These are phyloP conservation scores for Aurantiochytrium sp. DNA, from an alignment of 108 stramenopile genomes.

Conservation along the genomic window DNA sequence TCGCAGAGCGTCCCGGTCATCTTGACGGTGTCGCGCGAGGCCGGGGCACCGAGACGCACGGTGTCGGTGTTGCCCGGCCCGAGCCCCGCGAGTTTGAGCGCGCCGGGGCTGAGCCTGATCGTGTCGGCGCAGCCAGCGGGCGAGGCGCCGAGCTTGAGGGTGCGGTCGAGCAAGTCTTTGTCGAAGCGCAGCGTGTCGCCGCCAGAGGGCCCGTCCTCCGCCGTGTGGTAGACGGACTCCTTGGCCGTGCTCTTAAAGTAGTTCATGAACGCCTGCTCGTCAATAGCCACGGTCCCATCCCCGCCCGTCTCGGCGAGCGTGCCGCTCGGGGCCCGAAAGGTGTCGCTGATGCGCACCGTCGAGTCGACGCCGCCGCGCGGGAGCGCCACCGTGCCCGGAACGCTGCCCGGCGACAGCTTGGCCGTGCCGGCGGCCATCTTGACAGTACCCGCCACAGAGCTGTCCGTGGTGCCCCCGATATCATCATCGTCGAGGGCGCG, in stretches of 20 bases:
- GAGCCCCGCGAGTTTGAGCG: background rate
- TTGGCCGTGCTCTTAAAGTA: slow-evolving; percentile 22
- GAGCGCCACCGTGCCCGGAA: background rate
- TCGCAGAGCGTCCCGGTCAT: background rate
- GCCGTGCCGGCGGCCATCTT: background rate
- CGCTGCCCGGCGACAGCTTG: background rate
- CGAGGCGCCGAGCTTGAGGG: background rate
- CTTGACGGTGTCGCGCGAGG: background rate
- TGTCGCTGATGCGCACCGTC: slow-evolving; percentile 12
- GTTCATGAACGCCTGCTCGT: slow-evolving; percentile 17
- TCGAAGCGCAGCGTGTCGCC: background rate
- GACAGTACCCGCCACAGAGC: background rate
- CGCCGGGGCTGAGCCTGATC: background rate
- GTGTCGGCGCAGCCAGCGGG: background rate
- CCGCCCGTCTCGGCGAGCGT: background rate
- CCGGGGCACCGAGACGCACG: background rate
- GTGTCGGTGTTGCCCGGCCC: background rate
- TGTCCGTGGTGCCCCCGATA: background rate
- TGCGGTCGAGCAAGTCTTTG: background rate
- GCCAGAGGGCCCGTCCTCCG: background rate
- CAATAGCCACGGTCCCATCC: background rate
- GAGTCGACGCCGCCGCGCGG: background rate
- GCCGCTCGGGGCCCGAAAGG: background rate
- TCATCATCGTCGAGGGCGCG: background rate
- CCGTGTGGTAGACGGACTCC: background rate